phyloP scores from a whole-genome alignment of 805 yeast species.

The Yarrowia bubula region DNA sequence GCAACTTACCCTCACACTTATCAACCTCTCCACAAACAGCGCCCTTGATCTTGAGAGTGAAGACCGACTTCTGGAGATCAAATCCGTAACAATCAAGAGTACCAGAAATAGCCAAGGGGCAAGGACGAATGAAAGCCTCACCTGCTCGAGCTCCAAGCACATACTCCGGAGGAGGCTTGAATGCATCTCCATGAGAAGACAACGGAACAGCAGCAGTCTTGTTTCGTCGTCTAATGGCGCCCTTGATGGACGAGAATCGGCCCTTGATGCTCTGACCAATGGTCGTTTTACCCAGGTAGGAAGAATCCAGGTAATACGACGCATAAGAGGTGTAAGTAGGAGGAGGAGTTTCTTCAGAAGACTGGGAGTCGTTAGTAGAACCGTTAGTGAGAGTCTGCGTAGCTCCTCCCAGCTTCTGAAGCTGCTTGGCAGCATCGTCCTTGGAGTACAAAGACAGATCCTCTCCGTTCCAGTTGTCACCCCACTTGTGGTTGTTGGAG shows the following conservation, averaged over 20 bases:
- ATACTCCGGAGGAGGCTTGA: conserved; percentile 25
- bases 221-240: conserved; percentile 8
- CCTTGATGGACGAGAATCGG: not conserved
- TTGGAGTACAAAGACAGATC: conserved; percentile 84
- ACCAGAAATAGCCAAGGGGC: conserved; percentile 65
- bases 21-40: conserved; percentile 27
- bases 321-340: conserved; percentile 9
- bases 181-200: conserved; percentile 1
- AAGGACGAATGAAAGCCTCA: conserved; percentile 76
- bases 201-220: not conserved
- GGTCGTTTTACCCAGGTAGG: conserved; percentile 1
- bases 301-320: not conserved
- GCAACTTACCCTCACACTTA: conserved; percentile 34
- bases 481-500: conserved; percentile 74
- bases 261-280: conserved; percentile 3
- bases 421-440: conserved; percentile 31
- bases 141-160: conserved; percentile 23
- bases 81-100: conserved; percentile 54
- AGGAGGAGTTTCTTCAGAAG: conserved; percentile 5
- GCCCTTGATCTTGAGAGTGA: conserved; percentile 47
- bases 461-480: conserved; percentile 92
- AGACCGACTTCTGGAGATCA: conserved; percentile 50
- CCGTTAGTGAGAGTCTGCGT: not conserved
- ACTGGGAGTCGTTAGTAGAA: not conserved
- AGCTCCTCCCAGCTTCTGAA: not conserved